A percentile compares a stretch with the other conserved stretches of the same genome.
Evolutionary conservation across 805 yeast species (phyloP).

Genomic region (Wickerhamomyces chaumierensis): DNA sequence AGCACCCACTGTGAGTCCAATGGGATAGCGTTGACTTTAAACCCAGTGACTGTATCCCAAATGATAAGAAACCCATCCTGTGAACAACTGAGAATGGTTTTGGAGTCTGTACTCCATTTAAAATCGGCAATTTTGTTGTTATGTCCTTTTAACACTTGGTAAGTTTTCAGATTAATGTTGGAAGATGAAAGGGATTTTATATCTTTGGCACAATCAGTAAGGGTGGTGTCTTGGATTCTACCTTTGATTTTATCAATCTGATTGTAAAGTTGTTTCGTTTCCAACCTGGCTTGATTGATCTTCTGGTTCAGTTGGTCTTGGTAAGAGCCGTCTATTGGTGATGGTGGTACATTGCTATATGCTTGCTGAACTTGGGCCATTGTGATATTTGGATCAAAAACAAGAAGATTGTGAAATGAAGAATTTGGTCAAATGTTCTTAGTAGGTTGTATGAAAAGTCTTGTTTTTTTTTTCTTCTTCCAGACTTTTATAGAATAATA

Average conservation of each 20-base stretch:
- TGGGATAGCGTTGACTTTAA: constrained; percentile 58
- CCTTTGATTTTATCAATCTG: constrained; percentile 35
- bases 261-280: constrained; percentile 34
- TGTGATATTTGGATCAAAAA: too few relatives aligned
- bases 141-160: constrained; percentile 39
- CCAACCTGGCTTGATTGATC: constrained; percentile 28
- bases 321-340: too few relatives aligned
- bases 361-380: too few relatives aligned
- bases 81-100: constrained; percentile 54
- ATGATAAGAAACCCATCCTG: constrained; percentile 79
- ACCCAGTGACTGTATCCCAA: constrained; percentile 73
- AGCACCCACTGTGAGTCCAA: constrained; percentile 74
- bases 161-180: constrained; percentile 22
- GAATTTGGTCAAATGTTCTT: too few relatives aligned
- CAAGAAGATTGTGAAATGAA: too few relatives aligned
- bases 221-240: constrained; percentile 33
- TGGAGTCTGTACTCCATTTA: constrained; percentile 58
- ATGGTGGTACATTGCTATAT: too few relatives aligned
- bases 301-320: not conserved
- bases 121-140: constrained; percentile 60
- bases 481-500: too few relatives aligned
- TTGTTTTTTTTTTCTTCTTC: not conserved
- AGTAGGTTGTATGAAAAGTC: too few relatives aligned
- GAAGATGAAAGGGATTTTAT: constrained; percentile 8
- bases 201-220: constrained; percentile 26